These are phyloP conservation scores for Phanerodontia chrysosporium DNA, from an alignment of 768 basidiomycete genomes.

Conservation along the genomic window DNA sequence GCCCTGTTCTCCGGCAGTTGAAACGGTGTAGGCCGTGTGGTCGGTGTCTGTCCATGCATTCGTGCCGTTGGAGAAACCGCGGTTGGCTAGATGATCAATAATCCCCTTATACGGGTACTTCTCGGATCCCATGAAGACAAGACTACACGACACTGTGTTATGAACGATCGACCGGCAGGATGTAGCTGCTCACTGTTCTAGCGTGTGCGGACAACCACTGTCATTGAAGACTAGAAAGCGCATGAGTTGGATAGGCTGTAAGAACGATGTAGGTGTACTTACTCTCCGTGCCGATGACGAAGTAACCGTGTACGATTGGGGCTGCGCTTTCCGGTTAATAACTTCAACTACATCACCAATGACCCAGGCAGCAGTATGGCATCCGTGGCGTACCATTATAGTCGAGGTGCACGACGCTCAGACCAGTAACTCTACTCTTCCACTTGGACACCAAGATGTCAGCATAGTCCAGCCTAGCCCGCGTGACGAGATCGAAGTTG, in stretches of 20 bases:
- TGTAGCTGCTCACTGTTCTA: conserved; percentile 76
- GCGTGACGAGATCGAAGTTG: conserved; percentile 81
- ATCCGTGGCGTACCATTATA: conserved; percentile 64
- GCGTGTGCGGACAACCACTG: conserved; percentile 90
- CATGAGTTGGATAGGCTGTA: too few species aligned
- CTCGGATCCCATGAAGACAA: conserved; percentile 94
- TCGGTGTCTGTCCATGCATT: conserved; percentile 98
- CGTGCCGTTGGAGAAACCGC: conserved; percentile 86
- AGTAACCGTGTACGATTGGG: conserved; percentile 87
- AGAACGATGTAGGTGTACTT: conserved; percentile 23
- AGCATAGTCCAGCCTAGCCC: conserved; percentile 71
- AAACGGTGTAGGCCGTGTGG: conserved; percentile 93
- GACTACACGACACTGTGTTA: conserved; percentile 34
- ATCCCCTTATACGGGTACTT: conserved; percentile 96
- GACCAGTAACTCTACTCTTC: conserved; percentile 82
- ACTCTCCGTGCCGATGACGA: conserved; percentile 90
- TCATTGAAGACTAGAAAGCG: conserved; percentile 84
- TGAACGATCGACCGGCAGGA: neutral
- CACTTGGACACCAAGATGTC: conserved; percentile 85
- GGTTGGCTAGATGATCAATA: conserved; percentile 90
- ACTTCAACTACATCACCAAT: conserved; percentile 4
- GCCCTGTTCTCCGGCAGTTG: conserved; percentile 92
- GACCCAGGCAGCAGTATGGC: neutral
- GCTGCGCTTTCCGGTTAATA: conserved; percentile 40
- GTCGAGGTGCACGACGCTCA: conserved; percentile 86